Evolutionary conservation across 2,329 filamentous ascomycete species (phyloP).

Genomic region (Epichloe amarillans): DNA sequence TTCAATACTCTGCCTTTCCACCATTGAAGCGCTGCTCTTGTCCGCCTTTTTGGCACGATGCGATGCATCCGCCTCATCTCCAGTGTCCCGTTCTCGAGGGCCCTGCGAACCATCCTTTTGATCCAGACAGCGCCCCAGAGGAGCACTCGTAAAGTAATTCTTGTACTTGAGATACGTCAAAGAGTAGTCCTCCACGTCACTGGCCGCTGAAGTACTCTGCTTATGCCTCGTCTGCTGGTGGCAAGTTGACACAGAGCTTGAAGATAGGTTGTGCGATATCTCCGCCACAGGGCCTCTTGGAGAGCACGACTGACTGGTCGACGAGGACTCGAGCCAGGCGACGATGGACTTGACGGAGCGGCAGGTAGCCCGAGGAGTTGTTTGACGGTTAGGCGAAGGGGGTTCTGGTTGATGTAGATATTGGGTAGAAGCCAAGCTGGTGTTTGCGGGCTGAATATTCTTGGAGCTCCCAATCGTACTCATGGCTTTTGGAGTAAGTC

Average conservation of each 20-base stretch:
- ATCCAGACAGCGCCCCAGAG: slow-evolving; percentile 19
- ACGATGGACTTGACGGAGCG: slow-evolving; percentile 19
- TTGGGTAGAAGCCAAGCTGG: slow-evolving; percentile 18
- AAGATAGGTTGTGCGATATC: slow-evolving; percentile 1
- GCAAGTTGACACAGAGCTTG: neutral
- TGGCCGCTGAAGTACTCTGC: neutral
- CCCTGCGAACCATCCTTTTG: neutral
- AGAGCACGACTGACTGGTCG: slow-evolving; percentile 2
- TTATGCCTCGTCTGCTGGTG: neutral
- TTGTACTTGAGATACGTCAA: slow-evolving; percentile 21
- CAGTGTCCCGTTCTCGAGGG: neutral
- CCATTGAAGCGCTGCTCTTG: too few species aligned
- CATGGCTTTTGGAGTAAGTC: neutral
- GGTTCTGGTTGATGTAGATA: slow-evolving; percentile 8
- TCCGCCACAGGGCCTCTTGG: neutral
- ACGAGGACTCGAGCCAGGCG: slow-evolving; percentile 17
- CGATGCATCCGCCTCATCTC: neutral
- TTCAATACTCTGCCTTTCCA: neutral
- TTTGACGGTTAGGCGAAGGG: neutral
- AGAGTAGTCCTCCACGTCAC: slow-evolving; percentile 17
- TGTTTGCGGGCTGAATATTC: slow-evolving; percentile 10
- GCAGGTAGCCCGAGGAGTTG: slow-evolving; percentile 1
- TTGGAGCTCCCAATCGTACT: slow-evolving; percentile 8
- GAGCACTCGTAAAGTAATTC: slow-evolving; percentile 17
- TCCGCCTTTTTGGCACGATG: neutral